A percentile compares a stretch with the other conserved stretches of the same genome.
Conservation (phyloP, 1,139 yeast species). For the Scheffersomyces lignicola region DNA sequence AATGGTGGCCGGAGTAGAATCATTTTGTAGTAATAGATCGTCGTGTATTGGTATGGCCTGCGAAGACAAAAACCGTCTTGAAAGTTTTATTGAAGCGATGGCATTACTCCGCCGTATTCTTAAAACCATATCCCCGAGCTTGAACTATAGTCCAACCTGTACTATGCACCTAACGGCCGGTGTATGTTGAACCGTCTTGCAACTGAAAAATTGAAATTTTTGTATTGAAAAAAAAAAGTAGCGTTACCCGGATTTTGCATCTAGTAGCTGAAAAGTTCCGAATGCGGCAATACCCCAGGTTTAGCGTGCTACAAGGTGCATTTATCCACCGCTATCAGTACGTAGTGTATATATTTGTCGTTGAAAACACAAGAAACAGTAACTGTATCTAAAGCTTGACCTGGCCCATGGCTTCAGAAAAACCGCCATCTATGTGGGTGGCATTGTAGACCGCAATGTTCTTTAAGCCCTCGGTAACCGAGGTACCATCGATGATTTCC, state of each 20-base stretch:
- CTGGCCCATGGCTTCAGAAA: constrained; percentile 8
- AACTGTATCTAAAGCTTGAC: constrained; percentile 12
- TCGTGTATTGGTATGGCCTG: background rate
- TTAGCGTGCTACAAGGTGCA: too few relatives aligned
- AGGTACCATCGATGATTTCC: constrained; percentile 47
- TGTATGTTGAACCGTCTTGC: too few relatives aligned
- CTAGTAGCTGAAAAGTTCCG: too few relatives aligned
- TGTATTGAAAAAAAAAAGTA: too few relatives aligned
- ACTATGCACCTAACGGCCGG: too few relatives aligned
- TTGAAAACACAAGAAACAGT: constrained; percentile 2
- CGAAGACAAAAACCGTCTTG: constrained; percentile 1
- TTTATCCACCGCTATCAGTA: too few relatives aligned
- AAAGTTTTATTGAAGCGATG: too few relatives aligned
- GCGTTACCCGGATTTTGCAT: too few relatives aligned
- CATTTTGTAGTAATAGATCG: background rate
- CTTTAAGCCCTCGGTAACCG: constrained; percentile 49
- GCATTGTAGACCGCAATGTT: constrained; percentile 58
- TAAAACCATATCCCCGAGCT: background rate
- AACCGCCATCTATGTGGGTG: constrained; percentile 32
- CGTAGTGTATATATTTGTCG: constrained; percentile 9
- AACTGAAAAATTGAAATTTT: too few relatives aligned
- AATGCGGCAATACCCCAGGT: too few relatives aligned
- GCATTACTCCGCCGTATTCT: constrained; percentile 2
- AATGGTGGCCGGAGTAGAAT: background rate
- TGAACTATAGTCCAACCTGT: too few relatives aligned